Evolutionary conservation across 1,284 basidiomycete genomes (phyloP), one percentile per base, ranked within the genome.

Genomic region (Cryptococcus deneoformans): DNA sequence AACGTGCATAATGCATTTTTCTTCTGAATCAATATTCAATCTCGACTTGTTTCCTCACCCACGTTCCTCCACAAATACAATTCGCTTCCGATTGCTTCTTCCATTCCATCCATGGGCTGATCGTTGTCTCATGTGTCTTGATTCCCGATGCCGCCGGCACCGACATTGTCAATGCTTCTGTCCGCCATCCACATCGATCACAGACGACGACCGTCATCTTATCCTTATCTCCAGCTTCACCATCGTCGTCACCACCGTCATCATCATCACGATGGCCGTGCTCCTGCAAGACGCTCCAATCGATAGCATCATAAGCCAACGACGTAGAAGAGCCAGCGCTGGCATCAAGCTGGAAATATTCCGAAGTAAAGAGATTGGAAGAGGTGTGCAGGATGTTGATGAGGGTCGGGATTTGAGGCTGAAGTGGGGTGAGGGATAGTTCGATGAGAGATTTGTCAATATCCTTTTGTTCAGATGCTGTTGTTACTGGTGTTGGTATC

Each of bases 11-110:
- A 20, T 20, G 20, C 20, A 20, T 20, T 20, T 20, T 14, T 47
- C 20, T 20, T 20, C 20, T 20, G 20, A 20, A 47, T 47, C 34
- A 12, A 29, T 47, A 47, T 35, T 11, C 34, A 12, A 29, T 47
- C 6, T 14, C 3, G 40, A 44, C 9, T 44, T 34, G 14, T 35
- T 48, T 38, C 35, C 44, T 53, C 7, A 65, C 55, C 73, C 73
- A 75, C 14, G 58, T 63, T 34, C 71, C 73, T 20, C 70, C 71
- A 58, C 73, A 75, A 7, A 66, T 43, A 59, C 73, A 75, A 5
- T 53, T 50, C 14, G 37, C 37, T 45, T 58, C 57, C 48, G 61
- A 58, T 14, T 36, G 43, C 11, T n/a, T 40, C 24, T 56, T 59
- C 59, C 59, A 62, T 20, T 44, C 40, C 12, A 36, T 47, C 58